Percentiles rank a stretch among this genome's conserved stretches.
Conservation (phyloP, 257 asterid species). For the Nicotiana noctiflora region DNA sequence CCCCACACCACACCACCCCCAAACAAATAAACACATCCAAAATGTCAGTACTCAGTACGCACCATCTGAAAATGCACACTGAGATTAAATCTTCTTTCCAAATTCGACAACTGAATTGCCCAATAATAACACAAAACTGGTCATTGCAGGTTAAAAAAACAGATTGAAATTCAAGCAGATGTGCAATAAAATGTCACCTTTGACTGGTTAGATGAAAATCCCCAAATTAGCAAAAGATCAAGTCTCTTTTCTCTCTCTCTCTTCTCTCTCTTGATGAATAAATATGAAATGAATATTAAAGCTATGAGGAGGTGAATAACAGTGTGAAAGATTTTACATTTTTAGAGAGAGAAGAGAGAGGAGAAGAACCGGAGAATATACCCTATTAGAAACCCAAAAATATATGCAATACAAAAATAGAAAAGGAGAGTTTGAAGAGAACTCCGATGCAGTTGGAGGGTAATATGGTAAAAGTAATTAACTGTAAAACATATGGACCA, state of each 20-base stretch:
- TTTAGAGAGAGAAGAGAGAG: constrained; percentile 13
- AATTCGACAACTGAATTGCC: not conserved
- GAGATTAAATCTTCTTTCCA: constrained; percentile 17
- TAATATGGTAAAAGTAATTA: constrained; percentile 19
- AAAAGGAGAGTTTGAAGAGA: constrained; percentile 14
- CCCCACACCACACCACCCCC: not conserved
- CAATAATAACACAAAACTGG: not conserved
- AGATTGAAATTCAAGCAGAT: constrained; percentile 8
- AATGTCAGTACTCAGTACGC: constrained; percentile 12
- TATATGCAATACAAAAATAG: constrained; percentile 1
- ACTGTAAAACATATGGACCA: not conserved
- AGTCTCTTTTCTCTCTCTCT: not conserved
- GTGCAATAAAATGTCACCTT: constrained; percentile 34
- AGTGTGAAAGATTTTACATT: constrained; percentile 9
- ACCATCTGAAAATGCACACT: constrained; percentile 5
- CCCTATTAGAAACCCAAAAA: constrained; percentile 32
- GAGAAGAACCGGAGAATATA: constrained; percentile 39
- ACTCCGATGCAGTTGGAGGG: constrained; percentile 24
- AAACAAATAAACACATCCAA: constrained; percentile 6
- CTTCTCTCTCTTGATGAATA: constrained; percentile 9
- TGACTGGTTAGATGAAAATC: constrained; percentile 14
- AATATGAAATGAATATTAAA: not conserved
- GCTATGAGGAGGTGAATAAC: constrained; percentile 8
- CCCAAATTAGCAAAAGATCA: constrained; percentile 16
- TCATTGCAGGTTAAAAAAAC: not conserved